Conservation (phyloP, 2,329 filamentous ascomycete genomes). For the Neonectria magnoliae region DNA sequence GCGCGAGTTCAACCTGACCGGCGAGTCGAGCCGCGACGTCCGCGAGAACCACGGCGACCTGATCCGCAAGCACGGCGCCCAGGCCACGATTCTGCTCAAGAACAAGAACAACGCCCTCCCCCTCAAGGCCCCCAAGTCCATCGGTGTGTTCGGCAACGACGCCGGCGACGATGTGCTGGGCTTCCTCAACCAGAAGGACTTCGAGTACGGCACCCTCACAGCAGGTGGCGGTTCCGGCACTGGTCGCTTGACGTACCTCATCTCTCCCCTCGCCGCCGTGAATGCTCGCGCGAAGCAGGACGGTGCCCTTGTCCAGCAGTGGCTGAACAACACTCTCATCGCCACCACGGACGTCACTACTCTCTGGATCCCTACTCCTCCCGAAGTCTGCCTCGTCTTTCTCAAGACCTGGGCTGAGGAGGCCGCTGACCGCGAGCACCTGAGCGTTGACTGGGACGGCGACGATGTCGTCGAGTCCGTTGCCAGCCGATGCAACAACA, state of each 20-base stretch:
- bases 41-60: constrained; percentile 65
- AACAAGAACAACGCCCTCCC: constrained; percentile 72
- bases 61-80: constrained; percentile 63
- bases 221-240: constrained; percentile 65
- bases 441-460: constrained; percentile 66
- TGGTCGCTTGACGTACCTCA: constrained; percentile 51
- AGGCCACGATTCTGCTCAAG: constrained; percentile 77
- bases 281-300: constrained; percentile 58
- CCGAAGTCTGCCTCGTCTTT: constrained; percentile 74
- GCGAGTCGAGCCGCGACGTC: constrained; percentile 61
- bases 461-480: constrained; percentile 71
- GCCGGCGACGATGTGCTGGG: constrained; percentile 67
- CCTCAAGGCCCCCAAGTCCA: constrained; percentile 63
- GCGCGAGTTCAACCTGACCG: constrained; percentile 54
- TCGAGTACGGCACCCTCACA: constrained; percentile 67
- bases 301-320: constrained; percentile 56
- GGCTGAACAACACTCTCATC: constrained; percentile 59
- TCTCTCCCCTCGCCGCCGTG: constrained; percentile 52
- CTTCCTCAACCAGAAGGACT: constrained; percentile 71
- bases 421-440: constrained; percentile 64
- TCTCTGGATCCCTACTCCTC: constrained; percentile 58
- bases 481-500: constrained; percentile 69
- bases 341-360: constrained; percentile 51
- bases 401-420: constrained; percentile 75
- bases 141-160: constrained; percentile 66